phyloP scores from a whole-genome alignment of 371 early-diverging fungal genomes.

The Paraphysoderma sedebokerense region DNA sequence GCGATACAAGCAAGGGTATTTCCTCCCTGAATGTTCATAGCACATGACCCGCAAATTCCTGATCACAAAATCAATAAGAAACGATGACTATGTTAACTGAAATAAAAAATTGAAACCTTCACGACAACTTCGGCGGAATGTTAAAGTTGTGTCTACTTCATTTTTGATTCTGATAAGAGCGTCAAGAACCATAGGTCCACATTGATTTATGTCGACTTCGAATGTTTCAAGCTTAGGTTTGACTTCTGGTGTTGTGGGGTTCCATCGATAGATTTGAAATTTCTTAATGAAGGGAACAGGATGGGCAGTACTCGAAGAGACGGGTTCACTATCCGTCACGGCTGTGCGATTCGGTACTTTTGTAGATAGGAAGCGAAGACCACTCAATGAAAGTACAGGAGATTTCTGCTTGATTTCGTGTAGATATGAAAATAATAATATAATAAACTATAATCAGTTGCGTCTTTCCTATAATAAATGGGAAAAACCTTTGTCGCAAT shows the following conservation, averaged over 20 bases:
- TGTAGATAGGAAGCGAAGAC: too few relatives aligned
- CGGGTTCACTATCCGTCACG: too few relatives aligned
- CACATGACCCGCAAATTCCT: conserved; percentile 88
- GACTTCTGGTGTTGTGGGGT: conserved; percentile 74
- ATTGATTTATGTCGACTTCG: conserved; percentile 68
- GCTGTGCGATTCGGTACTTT: too few relatives aligned
- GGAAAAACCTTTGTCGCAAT: too few relatives aligned
- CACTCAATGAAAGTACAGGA: too few relatives aligned
- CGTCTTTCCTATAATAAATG: too few relatives aligned
- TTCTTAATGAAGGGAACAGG: conserved; percentile 56
- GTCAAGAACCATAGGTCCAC: conserved; percentile 91
- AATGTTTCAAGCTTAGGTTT: conserved; percentile 77
- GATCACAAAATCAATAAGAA: too few relatives aligned
- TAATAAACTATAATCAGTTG: too few relatives aligned
- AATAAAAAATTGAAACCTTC: too few relatives aligned
- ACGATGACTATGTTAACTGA: too few relatives aligned
- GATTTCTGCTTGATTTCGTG: conserved; percentile 1
- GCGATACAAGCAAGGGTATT: conserved; percentile 89
- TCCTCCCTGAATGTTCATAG: conserved; percentile 90
- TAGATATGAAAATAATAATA: neutral
- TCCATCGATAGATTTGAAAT: conserved; percentile 72
- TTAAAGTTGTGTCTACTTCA: conserved; percentile 80
- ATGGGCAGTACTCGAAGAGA: too few relatives aligned
- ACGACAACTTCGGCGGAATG: conserved; percentile 67
- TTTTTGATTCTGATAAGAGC: conserved; percentile 91